Base-by-base conservation (phyloP, 495 filamentous ascomycete genomes). In the Margaritispora aquatica region DNA sequence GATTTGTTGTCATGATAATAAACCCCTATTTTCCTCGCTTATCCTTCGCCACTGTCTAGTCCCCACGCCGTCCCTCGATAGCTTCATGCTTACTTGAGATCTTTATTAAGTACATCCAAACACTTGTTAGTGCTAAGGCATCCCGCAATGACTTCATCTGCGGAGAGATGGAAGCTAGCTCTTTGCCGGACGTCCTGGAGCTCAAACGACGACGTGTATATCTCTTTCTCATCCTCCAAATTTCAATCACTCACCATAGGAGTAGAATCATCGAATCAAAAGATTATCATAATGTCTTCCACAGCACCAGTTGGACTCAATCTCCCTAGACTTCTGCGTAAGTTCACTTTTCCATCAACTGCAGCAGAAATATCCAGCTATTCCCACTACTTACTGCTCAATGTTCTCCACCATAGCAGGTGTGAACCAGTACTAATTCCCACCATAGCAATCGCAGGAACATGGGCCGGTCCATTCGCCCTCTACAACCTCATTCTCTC, bases 401-500 rank as follows among this genome's bases (percentile, higher is more conserved):
- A n/a, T n/a, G n/a, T n/a, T n/a, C n/a, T n/a, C n/a, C n/a, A n/a
- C n/a, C n/a, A n/a, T n/a, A n/a, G n/a, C n/a, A n/a, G n/a, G n/a
- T n/a, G n/a, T n/a, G n/a, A n/a, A n/a, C n/a, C n/a, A n/a, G n/a
- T n/a, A n/a, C n/a, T 13, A 34, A 13, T 5, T 19, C 58, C 9
- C 22, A n/a, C 31, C 41, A 15, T 23, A 63, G 61, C 61, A n/a
- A 59, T 59, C 19, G 26, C 56, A n/a, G 51, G 55, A 22, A 59
- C 51, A 20, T 59, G 51, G 51, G 56, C 56, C 10, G 56, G 46
- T 1, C 61, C 56, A 0, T 63, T 63, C 56, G 27, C 61, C 11
- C n/a, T 54, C 51, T 63, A 63, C 51, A 56, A 51, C 38, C 7
- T 54, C 26, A 27, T 59, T 51, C 55, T 63, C n/a, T 63, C 55